Evolutionary conservation across 495 filamentous ascomycete genomes (phyloP), one percentile per base, ranked within the genome.

Genomic region (Aspergillus cavernicola): DNA sequence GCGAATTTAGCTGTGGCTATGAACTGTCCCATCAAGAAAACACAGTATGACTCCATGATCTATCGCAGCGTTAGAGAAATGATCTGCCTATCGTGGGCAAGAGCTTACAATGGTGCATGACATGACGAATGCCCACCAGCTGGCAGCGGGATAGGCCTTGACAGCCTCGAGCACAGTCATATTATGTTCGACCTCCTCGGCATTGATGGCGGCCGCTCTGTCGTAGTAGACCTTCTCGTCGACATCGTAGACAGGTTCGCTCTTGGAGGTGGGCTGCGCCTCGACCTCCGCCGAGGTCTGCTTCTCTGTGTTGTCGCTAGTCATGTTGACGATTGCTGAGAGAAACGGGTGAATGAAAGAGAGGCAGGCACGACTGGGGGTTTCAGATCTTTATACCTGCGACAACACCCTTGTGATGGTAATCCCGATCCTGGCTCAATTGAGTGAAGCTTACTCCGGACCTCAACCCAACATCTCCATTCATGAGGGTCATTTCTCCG

Each of bases 81-180:
- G 23, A 59, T 59, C 39, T 62, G 54, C 41, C 29, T 43, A 42
- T 59, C 19, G 19, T 52, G 40, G 29, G 29, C 43, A 36, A 48
- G 55, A 43, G 44, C 66, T 71, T 52, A 71, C 70, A 50, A 74
- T 74, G 13, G 71, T 74, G 51, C 68, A 74, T 28, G 67, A 73
- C 62, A 73, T 67, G 46, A 56, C 61, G 54, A 73, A 73, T 4
- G 67, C 70, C 75, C 75, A 80, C 15, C 61, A 67, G 38, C 74
- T 69, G 46, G 77, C 77, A 56, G 72, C 73, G 23, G 76, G 77
- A 58, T 79, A 77, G 8, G 62, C 63, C 53, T 66, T 71, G 43
- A 70, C 66, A 13, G 66, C 58, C 35, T 57, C 53, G 56, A 65
- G 62, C 2, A 60, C 53, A 12, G 64, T 59, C 66, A 65, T 66